Evolutionary conservation across 2,329 filamentous ascomycete genomes (phyloP), one percentile per base, ranked within the genome.

Genomic region (Elsinoe fawcettii): DNA sequence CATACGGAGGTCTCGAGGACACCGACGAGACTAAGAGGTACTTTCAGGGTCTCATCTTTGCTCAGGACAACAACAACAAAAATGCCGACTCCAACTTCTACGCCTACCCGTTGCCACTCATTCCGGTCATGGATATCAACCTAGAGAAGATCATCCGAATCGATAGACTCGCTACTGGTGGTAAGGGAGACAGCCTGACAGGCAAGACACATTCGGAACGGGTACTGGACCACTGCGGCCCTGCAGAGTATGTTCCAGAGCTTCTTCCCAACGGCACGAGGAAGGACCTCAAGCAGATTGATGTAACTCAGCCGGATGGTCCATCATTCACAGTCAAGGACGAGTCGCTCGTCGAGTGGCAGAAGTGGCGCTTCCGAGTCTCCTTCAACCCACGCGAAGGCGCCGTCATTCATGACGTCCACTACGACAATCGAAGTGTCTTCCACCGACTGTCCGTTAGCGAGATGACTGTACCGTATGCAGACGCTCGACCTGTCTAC

Each of bases 321-420:
- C 78, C 85, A 0, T 86, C 82, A 1, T 89, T 90, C 69, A 74
- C 71, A 0, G 75, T 87, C 8, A 72, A 67, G 1, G 68, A 75
- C 23, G 70, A 75, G 25, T 71, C 69, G 14, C 62, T 74, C 3
- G 69, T 77, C 9, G 70, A 75, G 41, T 77, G 74, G 74, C 73
- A 77, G 63, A 76, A 75, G 62, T 77, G 74, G 74, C 75, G 79
- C 1, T 84, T 90, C 71, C 75, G 85, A 9, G 77, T 90, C 2
- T 79, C 80, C 34, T 88, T 86, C 73, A 88, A 85, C 67, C 78
- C 81, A 47, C 77, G 86, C 1, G 87, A 90, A 67, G 86, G 86
- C 6, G 80, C 83, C 7, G 84, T 86, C 2, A 74, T 90, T 2
- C 84, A 89, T 65, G 84, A 89, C 62, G 71, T 90, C 14, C 77